These are phyloP conservation scores for Anethum foeniculum DNA, from an alignment of 140 eudicot genomes.

Conservation along the genomic window DNA sequence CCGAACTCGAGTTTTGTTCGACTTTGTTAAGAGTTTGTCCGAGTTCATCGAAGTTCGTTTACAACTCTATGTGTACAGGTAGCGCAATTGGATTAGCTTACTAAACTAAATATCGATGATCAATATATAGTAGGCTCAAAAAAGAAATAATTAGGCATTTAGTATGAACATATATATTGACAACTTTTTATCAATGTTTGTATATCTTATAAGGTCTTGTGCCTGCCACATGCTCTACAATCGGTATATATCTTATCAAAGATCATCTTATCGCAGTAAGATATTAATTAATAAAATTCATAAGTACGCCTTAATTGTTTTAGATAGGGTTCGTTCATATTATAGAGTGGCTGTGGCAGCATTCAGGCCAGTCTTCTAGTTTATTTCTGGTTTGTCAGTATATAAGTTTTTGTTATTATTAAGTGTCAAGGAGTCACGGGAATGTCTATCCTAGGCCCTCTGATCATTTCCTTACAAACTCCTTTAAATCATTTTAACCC, in stretches of 20 bases:
- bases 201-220: not conserved
- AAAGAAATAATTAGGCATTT: too few species aligned
- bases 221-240: not conserved
- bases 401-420: slow-evolving; percentile 33
- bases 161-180: not conserved
- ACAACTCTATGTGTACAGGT: too few species aligned
- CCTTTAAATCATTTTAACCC: slow-evolving; percentile 9
- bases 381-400: slow-evolving; percentile 44
- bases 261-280: not conserved
- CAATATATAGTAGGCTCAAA: too few species aligned
- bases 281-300: not conserved
- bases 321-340: slow-evolving; percentile 56
- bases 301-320: slow-evolving; percentile 15
- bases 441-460: slow-evolving; percentile 21
- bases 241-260: not conserved
- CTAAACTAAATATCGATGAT: too few species aligned
- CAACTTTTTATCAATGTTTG: not conserved
- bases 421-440: slow-evolving; percentile 56
- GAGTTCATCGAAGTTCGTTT: too few species aligned
- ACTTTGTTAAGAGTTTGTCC: too few species aligned
- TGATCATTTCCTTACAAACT: slow-evolving; percentile 16
- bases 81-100: too few species aligned
- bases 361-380: slow-evolving; percentile 5
- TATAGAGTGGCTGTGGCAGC: slow-evolving; percentile 20
- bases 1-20: too few species aligned